Evolutionary conservation across 2,329 filamentous ascomycete genomes (phyloP).

Genomic region (Diplodia scrobiculata): DNA sequence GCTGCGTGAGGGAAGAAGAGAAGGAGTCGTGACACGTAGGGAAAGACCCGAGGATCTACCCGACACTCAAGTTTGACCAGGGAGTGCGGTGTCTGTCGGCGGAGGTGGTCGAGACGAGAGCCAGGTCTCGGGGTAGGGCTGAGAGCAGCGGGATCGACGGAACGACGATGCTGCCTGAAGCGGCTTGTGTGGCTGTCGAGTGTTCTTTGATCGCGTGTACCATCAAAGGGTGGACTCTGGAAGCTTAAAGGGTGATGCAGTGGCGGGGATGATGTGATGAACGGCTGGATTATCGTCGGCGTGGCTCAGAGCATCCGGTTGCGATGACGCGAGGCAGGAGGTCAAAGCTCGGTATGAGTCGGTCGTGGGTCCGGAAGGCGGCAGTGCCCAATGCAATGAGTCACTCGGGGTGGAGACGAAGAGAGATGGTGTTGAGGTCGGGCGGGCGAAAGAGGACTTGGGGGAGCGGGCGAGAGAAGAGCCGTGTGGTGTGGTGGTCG

Average conservation of each 20-base stretch:
- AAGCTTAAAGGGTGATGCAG: slow-evolving; percentile 33
- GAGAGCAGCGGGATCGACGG: slow-evolving; percentile 26
- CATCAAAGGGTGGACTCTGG: slow-evolving; percentile 28
- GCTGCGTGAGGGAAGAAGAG: slow-evolving; percentile 40
- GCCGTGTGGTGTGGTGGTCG: slow-evolving; percentile 33
- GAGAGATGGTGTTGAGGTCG: slow-evolving; percentile 38
- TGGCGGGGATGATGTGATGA: slow-evolving; percentile 31
- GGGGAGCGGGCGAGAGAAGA: slow-evolving; percentile 33
- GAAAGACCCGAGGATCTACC: slow-evolving; percentile 22
- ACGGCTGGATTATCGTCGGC: slow-evolving; percentile 41
- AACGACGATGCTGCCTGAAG: slow-evolving; percentile 24
- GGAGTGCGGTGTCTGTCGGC: slow-evolving; percentile 15
- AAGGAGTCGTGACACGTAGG: slow-evolving; percentile 45
- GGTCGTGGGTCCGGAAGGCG: slow-evolving; percentile 30
- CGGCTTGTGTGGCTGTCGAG: slow-evolving; percentile 24
- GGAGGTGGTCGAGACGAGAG: slow-evolving; percentile 20
- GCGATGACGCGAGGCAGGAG: slow-evolving; percentile 28
- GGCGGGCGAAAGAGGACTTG: slow-evolving; percentile 30
- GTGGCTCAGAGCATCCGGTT: slow-evolving; percentile 38
- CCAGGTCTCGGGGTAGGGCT: slow-evolving; percentile 10
- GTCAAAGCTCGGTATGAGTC: slow-evolving; percentile 35
- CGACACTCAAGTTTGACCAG: slow-evolving; percentile 15
- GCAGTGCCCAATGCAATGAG: slow-evolving; percentile 33
- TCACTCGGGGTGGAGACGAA: slow-evolving; percentile 35
- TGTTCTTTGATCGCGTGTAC: slow-evolving; percentile 20